These are phyloP conservation scores for Tetracladium setigerum DNA, from an alignment of 495 filamentous ascomycete genomes.

Conservation along the genomic window DNA sequence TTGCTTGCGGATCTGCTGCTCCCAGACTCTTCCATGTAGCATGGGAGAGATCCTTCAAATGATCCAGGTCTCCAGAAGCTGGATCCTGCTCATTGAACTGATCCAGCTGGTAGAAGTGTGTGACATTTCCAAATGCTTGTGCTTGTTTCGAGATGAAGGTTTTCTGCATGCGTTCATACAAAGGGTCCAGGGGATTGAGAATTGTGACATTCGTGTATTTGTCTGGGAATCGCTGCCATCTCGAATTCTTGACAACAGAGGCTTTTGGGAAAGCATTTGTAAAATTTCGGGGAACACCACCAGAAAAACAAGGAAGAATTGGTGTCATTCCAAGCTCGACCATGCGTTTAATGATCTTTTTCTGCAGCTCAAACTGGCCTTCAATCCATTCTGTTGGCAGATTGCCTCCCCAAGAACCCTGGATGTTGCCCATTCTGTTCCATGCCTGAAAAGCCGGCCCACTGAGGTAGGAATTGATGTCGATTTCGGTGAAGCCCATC, in stretches of 20 bases:
- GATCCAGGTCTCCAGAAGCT: slow-evolving; percentile 35
- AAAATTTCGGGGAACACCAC: slow-evolving; percentile 38
- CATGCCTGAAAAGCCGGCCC: slow-evolving; percentile 48
- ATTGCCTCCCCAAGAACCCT: slow-evolving; percentile 39
- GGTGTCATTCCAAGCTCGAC: slow-evolving; percentile 47
- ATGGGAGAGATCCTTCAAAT: slow-evolving; percentile 38
- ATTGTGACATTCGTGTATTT: slow-evolving; percentile 42
- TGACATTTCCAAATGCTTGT: slow-evolving; percentile 41
- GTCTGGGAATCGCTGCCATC: slow-evolving; percentile 35
- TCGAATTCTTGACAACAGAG: slow-evolving; percentile 36
- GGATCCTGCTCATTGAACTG: slow-evolving; percentile 49
- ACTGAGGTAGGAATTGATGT: slow-evolving; percentile 38
- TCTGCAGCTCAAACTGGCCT: slow-evolving; percentile 36
- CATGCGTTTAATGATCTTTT: slow-evolving; percentile 42
- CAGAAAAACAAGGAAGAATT: slow-evolving; percentile 40
- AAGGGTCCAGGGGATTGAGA: slow-evolving; percentile 42
- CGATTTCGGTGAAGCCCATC: slow-evolving; percentile 34
- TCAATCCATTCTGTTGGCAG: slow-evolving; percentile 40
- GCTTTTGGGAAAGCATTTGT: slow-evolving; percentile 34
- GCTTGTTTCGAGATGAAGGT: slow-evolving; percentile 42
- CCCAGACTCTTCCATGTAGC: slow-evolving; percentile 40
- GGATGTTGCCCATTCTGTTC: slow-evolving; percentile 50
- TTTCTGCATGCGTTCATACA: slow-evolving; percentile 35
- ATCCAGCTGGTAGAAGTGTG: slow-evolving; percentile 43
- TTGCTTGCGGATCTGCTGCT: slow-evolving; percentile 36